These are phyloP conservation scores for Seminavis robusta DNA, from an alignment of 108 stramenopile genomes.

Conservation along the genomic window DNA sequence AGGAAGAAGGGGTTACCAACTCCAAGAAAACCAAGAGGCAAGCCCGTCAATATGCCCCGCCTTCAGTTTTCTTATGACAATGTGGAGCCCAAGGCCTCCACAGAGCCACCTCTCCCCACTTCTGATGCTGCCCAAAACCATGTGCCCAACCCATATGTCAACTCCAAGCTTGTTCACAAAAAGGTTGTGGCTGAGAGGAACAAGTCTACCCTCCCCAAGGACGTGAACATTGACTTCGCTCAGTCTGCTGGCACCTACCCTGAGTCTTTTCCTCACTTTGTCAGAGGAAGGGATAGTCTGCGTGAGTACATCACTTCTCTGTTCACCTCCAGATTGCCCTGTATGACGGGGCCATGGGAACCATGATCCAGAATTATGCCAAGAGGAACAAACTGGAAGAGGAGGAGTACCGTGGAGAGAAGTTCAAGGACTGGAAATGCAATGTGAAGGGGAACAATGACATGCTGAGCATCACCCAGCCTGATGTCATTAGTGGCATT, in stretches of 20 bases:
- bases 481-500: conserved; percentile 92
- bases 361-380: conserved; percentile 98
- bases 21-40: conserved; percentile 58
- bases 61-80: conserved; percentile 41
- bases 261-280: conserved; percentile 83
- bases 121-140: conserved; percentile 85
- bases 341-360: conserved; percentile 99
- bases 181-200: conserved; percentile 73
- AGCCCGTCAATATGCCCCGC: conserved; percentile 35
- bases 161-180: conserved; percentile 73
- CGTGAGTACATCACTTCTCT: conserved; percentile 86
- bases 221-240: conserved; percentile 58
- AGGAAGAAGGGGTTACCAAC: conserved; percentile 79
- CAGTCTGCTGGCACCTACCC: conserved; percentile 65
- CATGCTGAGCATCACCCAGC: conserved; percentile 94
- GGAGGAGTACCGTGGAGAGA: conserved; percentile 95
- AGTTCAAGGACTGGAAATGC: conserved; percentile 90
- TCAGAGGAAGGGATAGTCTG: conserved; percentile 89
- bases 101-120: conserved; percentile 55
- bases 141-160: conserved; percentile 65
- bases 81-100: conserved; percentile 9
- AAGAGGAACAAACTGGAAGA: conserved; percentile 92
- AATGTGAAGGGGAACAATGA: conserved; percentile 99
- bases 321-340: conserved; percentile 86
- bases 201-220: conserved; percentile 54